phyloP scores from a whole-genome alignment of 169 alveolate species.

The Cryptosporidium xiaoi region DNA sequence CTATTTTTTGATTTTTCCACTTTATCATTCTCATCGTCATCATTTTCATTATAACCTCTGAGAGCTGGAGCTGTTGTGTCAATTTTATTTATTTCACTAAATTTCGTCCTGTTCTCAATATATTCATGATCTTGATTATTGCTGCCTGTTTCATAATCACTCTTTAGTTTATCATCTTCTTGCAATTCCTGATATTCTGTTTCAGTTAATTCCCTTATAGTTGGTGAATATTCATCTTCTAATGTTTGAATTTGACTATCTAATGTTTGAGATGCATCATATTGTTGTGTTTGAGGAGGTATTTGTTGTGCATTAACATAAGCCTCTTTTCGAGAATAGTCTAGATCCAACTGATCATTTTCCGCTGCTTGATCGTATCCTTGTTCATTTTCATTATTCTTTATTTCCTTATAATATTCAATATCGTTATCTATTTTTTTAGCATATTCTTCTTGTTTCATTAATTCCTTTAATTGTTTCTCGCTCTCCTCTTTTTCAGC shows the following conservation, averaged over 20 bases:
- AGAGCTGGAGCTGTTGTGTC: slow-evolving; percentile 10
- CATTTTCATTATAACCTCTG: slow-evolving; percentile 37
- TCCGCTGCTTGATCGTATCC: background rate
- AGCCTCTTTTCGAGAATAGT: background rate
- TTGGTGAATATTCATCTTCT: background rate
- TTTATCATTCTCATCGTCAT: background rate
- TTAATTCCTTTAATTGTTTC: slow-evolving; percentile 30
- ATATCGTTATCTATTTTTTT: background rate
- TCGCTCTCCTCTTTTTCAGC: slow-evolving; percentile 56
- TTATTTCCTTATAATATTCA: slow-evolving; percentile 18
- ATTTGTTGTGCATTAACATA: background rate
- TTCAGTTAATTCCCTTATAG: slow-evolving; percentile 4
- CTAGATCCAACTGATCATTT: slow-evolving; percentile 7
- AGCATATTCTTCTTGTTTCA: slow-evolving; percentile 28
- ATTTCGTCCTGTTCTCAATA: background rate
- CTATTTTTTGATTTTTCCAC: background rate
- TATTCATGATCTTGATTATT: background rate
- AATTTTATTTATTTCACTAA: background rate
- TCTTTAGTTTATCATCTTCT: slow-evolving; percentile 3
- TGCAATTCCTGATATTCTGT: slow-evolving; percentile 8
- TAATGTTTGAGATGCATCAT: too few species aligned
- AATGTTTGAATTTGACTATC: background rate
- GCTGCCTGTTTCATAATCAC: background rate
- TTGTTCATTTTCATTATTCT: slow-evolving; percentile 22
- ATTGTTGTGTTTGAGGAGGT: too few species aligned